Conservation (phyloP, 2,329 filamentous ascomycete genomes). For the Beauveria asiatica region DNA sequence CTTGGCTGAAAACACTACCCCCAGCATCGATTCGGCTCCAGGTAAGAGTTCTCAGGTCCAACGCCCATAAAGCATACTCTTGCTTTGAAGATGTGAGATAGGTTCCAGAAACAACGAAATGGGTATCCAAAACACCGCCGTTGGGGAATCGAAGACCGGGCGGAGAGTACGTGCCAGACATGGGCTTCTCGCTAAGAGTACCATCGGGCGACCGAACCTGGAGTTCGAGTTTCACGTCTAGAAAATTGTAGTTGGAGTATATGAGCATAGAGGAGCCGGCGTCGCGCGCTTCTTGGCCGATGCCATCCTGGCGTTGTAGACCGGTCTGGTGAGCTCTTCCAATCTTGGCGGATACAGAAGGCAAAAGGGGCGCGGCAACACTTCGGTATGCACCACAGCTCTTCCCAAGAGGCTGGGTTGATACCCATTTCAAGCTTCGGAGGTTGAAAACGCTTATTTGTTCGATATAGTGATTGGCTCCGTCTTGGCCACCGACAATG, state of each 20-base stretch:
- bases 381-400: slow-evolving; percentile 95
- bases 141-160: slow-evolving; percentile 93
- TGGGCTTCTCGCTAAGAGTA: slow-evolving; percentile 73
- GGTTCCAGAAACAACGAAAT: slow-evolving; percentile 95
- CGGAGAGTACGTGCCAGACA: slow-evolving; percentile 79
- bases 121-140: slow-evolving; percentile 87
- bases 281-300: slow-evolving; percentile 46
- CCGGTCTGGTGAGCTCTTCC: slow-evolving; percentile 47
- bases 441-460: slow-evolving; percentile 98
- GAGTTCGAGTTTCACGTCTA: slow-evolving; percentile 92
- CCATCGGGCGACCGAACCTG: slow-evolving; percentile 83
- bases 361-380: slow-evolving; percentile 77
- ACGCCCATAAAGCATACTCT: slow-evolving; percentile 93
- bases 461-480: slow-evolving; percentile 97
- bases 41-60: slow-evolving; percentile 78
- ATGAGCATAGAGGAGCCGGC: slow-evolving; percentile 75
- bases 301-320: slow-evolving; percentile 34
- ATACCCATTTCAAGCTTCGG: slow-evolving; percentile 90
- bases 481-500: slow-evolving; percentile 92
- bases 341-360: slow-evolving; percentile 55
- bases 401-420: slow-evolving; percentile 75
- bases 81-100: slow-evolving; percentile 97
- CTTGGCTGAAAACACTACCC: slow-evolving; percentile 87
- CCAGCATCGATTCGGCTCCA: slow-evolving; percentile 97
- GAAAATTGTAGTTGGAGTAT: slow-evolving; percentile 98